These are phyloP conservation scores for Trichoderma koningiopsis DNA, from an alignment of 2,329 filamentous ascomycete genomes.

Conservation along the genomic window DNA sequence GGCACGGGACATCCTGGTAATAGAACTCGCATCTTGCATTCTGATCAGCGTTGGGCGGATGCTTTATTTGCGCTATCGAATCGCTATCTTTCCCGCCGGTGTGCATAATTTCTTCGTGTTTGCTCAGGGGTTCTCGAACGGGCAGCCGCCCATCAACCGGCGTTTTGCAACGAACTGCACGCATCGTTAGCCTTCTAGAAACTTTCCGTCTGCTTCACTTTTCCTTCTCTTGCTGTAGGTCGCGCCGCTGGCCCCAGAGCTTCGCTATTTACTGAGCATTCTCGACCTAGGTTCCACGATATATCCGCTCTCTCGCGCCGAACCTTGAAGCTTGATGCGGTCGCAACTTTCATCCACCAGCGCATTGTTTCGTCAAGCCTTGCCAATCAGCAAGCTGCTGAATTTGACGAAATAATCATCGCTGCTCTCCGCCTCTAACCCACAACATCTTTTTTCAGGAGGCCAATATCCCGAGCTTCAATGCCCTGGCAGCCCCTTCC, in stretches of 20 bases:
- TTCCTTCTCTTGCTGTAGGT: neutral
- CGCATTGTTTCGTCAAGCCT: conserved; percentile 26
- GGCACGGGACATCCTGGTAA: conserved; percentile 8
- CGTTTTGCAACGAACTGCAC: conserved; percentile 22
- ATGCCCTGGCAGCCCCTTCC: conserved; percentile 98
- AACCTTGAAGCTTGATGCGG: conserved; percentile 36
- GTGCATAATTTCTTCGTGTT: conserved; percentile 30
- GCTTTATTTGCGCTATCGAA: conserved; percentile 25
- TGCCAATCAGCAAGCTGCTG: conserved; percentile 26
- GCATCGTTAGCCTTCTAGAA: conserved; percentile 14
- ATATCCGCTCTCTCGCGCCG: conserved; percentile 26
- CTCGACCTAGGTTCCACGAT: conserved; percentile 29
- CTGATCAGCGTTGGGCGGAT: conserved; percentile 15
- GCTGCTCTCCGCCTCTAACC: conserved; percentile 20
- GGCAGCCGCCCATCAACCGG: conserved; percentile 18
- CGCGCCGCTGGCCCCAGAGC: neutral
- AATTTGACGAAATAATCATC: conserved; percentile 6
- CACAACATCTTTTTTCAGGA: conserved; percentile 15
- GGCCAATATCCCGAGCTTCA: conserved; percentile 36
- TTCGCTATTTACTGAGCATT: conserved; percentile 1
- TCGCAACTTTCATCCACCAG: conserved; percentile 28
- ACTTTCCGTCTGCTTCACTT: neutral
- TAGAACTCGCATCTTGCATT: neutral
- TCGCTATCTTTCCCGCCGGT: conserved; percentile 22
- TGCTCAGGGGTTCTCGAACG: conserved; percentile 36